Evolutionary conservation across 2,329 filamentous ascomycete genomes (phyloP), one percentile per base, ranked within the genome.

Genomic region (Cryphonectria japonica): DNA sequence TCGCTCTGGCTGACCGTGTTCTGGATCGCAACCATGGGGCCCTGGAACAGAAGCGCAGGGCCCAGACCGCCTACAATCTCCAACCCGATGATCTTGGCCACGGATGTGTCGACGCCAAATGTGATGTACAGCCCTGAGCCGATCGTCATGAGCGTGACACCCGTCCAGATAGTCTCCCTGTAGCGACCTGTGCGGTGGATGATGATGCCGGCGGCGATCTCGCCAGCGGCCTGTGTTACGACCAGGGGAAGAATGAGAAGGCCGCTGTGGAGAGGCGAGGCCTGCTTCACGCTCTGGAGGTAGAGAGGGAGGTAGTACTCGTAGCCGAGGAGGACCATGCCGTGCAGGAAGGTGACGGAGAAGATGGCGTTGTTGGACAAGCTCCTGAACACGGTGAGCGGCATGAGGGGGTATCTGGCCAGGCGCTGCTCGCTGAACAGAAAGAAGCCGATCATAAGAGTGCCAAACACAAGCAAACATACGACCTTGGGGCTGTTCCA

Each of bases 291-390:
- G 3, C 87, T 85, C 76, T 93, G 91, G 61, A 92, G 88, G 78
- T 89, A 93, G 0, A 93, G 82, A 0, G 91, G 91, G 34, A 93
- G 82, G 75, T 91, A 93, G 78, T 91, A 93, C 63, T 89, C 86
- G 0, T 83, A 83, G 0, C 85, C 86, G 34, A 91, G 89, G 77
- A 90, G 32, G n/a, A 88, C 86, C 76, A 89, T 81, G 1, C 78
- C 79, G 72, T 85, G 82, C 62, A 79, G 79, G 71, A 83, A 81
- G 65, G 76, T 78, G 1, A 83, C 78, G 2, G 73, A 74, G 37
- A 90, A 83, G 5, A 83, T 82, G 0, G 89, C 89, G 11, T 86
- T 78, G 54, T 87, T 90, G 1, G 88, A 87, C 63, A 79, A 73
- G 22, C 82, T 80, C 0, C 78, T 78, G 78, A 92, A 91, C 0